Conservation (phyloP, 768 basidiomycete genomes). For the Strobilomyces dryophilus region DNA sequence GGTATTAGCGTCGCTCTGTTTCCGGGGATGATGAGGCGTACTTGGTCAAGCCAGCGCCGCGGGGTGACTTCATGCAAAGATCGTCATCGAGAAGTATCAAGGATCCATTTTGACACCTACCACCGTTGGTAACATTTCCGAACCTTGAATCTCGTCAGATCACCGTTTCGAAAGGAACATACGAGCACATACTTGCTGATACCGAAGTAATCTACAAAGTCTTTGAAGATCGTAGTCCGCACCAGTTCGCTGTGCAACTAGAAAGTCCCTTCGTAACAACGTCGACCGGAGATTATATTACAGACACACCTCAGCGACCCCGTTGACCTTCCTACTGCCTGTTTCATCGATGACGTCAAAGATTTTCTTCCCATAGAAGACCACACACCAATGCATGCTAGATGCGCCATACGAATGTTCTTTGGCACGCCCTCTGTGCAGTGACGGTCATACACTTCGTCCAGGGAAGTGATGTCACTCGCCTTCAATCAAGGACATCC, state of each 20-base stretch:
- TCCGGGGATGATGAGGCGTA: conserved; percentile 14
- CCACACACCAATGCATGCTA: conserved; percentile 73
- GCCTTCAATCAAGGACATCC: conserved; percentile 95
- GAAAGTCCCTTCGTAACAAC: neutral
- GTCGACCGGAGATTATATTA: neutral
- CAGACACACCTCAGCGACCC: conserved; percentile 77
- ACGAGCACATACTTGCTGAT: conserved; percentile 55
- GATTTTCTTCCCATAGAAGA: neutral
- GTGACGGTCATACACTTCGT: neutral
- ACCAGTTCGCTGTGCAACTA: conserved; percentile 89
- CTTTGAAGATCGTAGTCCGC: conserved; percentile 75
- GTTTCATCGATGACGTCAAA: conserved; percentile 2
- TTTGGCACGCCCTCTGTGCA: conserved; percentile 75
- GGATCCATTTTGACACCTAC: conserved; percentile 39
- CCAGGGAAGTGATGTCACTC: neutral
- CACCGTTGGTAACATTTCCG: conserved; percentile 90
- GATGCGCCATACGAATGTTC: conserved; percentile 85
- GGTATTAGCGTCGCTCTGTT: neutral
- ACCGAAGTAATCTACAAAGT: conserved; percentile 93
- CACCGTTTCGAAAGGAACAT: neutral
- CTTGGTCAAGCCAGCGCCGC: conserved; percentile 88
- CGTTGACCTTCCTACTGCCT: conserved; percentile 86
- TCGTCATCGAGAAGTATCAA: neutral
- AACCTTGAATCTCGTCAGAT: conserved; percentile 43
- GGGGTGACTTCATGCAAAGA: conserved; percentile 60